Base-by-base conservation (phyloP, 306 rosid genomes). In the Arachis stenosperma region DNA sequence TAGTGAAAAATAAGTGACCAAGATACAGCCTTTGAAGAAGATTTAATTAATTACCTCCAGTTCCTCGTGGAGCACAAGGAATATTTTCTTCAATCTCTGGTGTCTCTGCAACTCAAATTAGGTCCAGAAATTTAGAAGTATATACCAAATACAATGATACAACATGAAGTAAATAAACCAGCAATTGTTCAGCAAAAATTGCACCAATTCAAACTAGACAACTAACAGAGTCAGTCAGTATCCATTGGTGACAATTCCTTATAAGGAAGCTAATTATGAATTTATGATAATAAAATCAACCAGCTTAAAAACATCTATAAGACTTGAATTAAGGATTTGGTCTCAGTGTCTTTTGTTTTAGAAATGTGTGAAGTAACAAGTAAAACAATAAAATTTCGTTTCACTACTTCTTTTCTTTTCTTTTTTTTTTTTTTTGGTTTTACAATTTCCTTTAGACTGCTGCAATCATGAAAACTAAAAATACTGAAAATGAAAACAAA, bases 1-100 rank as follows among this genome's bases (percentile, higher is more conserved):
- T 33, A 13, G 3, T 33, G 37, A 47, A 14, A 48, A 47, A 9
- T 44, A 57, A 30, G 36, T 29, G 72, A 75, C 67, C 27, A 55
- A 75, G 52, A 68, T 63, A 40, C 11, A 5, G 69, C 37, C 37
- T 2, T 33, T 33, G 37, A 33, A 33, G 54, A 61, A 36, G 55
- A 60, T 80, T 42, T 53, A 46, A 78, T 43, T 66, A 74, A 81
- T 81, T 71, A 91, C 99, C 95, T 83, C 80, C 74, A 94, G 55
- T 83, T 94, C 99, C 74, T 78, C 74, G 58, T 94, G 97, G 67
- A 94, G 90, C 81, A 94, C 95, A 47, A 88, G n/a, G 80, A 94
- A 94, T 86, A 94, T 91, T 56, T 83, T 87, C 79, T 91, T 94
- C 90, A 84, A 83, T 86, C 92, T 87, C 88, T 81, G 88, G 72